Conservation (phyloP, 192 early-diverging fungal genomes). For the Phlyctochytrium arcticum region DNA sequence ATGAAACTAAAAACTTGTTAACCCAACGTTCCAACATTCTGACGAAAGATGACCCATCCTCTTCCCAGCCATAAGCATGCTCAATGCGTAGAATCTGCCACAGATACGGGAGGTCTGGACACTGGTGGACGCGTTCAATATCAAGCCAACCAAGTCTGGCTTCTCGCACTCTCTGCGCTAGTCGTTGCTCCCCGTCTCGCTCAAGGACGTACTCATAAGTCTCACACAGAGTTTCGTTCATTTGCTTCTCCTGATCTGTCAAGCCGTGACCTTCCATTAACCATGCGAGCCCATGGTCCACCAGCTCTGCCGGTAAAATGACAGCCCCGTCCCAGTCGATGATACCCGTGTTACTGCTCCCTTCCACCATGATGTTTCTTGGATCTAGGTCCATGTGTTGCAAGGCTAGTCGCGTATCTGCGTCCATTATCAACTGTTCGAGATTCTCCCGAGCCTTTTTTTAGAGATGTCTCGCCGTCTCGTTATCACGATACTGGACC, state of each 20-base stretch:
- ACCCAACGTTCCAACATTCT: neutral
- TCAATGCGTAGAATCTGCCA: neutral
- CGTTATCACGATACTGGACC: neutral
- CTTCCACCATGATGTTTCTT: constrained; percentile 11
- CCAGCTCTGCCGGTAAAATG: neutral
- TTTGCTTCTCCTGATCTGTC: no score
- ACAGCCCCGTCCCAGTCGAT: constrained; percentile 3
- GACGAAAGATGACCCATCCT: neutral
- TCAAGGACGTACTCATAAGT: neutral
- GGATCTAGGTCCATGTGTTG: neutral
- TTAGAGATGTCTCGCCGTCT: neutral
- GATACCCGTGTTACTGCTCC: neutral
- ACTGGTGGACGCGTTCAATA: neutral
- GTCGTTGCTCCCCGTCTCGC: neutral
- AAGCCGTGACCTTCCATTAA: neutral
- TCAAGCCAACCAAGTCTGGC: neutral
- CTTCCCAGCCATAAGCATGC: neutral
- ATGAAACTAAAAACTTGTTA: no score
- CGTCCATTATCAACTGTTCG: neutral
- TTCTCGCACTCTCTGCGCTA: neutral
- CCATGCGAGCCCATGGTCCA: neutral
- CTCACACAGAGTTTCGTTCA: neutral
- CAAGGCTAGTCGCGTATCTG: constrained; percentile 1
- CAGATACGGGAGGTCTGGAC: no score
- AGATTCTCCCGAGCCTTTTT: neutral